These are phyloP conservation scores for Bathelium albidoporum DNA, from an alignment of 495 filamentous ascomycete species.

Conservation along the genomic window DNA sequence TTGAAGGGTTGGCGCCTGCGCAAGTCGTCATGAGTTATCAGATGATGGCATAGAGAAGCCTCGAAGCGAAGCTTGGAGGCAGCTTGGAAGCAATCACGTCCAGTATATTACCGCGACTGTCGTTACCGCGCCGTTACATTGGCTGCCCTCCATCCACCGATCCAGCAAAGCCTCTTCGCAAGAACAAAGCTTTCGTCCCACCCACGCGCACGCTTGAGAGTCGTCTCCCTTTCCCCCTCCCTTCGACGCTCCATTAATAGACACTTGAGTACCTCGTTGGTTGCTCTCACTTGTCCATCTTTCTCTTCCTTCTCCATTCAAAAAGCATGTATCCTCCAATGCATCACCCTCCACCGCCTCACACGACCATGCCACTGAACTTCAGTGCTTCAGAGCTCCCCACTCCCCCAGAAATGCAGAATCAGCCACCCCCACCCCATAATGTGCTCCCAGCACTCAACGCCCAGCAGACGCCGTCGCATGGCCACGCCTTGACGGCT, in stretches of 20 bases:
- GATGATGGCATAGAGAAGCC: slow-evolving; percentile 4
- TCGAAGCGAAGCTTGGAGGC: neutral
- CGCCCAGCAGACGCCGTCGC: neutral
- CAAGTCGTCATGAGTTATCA: slow-evolving; percentile 1
- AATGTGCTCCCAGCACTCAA: neutral
- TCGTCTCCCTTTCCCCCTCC: too few species aligned
- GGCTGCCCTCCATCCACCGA: neutral
- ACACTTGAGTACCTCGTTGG: neutral
- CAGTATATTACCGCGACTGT: neutral
- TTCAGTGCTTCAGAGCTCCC: slow-evolving; percentile 3
- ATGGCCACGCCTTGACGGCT: neutral
- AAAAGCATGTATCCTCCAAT: slow-evolving; percentile 6
- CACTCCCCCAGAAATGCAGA: slow-evolving; percentile 2
- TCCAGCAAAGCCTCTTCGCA: neutral
- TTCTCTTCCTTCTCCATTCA: neutral
- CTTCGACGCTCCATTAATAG: slow-evolving; percentile 1
- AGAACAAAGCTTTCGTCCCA: slow-evolving; percentile 6
- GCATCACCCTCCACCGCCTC: neutral
- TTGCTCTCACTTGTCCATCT: neutral
- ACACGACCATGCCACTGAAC: slow-evolving; percentile 2
- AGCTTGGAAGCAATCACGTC: slow-evolving; percentile 1
- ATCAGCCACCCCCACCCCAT: neutral
- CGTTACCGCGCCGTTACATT: slow-evolving; percentile 4
- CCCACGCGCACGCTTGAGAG: neutral
- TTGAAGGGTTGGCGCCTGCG: slow-evolving; percentile 1